Conservation (phyloP, 805 yeast species). For the Ogataea nitratoaversa region DNA sequence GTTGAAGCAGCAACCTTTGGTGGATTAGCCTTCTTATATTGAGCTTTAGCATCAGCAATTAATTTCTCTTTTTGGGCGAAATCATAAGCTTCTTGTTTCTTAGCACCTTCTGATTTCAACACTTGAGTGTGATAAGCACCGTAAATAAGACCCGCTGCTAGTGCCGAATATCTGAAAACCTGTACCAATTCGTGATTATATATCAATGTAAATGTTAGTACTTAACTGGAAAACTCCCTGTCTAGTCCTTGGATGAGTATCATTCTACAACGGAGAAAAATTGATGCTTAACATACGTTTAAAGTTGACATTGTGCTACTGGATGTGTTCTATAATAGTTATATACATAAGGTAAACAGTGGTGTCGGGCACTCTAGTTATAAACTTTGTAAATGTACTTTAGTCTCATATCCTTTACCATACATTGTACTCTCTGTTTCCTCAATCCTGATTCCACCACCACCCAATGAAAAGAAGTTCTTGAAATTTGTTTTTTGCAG, state of each 20-base stretch:
- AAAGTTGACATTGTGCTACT: conserved; percentile 40
- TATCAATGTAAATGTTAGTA: conserved; percentile 3
- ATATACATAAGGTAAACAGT: neutral
- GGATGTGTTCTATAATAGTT: conserved; percentile 1
- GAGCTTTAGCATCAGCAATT: conserved; percentile 84
- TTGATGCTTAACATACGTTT: conserved; percentile 35
- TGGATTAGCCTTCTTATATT: conserved; percentile 64
- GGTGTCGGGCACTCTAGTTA: too few relatives aligned
- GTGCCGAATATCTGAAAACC: conserved; percentile 90
- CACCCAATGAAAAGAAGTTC: neutral
- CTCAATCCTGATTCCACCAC: neutral
- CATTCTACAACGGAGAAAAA: conserved; percentile 3
- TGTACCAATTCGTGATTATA: conserved; percentile 20
- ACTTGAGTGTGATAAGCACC: conserved; percentile 82
- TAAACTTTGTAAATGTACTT: too few relatives aligned
- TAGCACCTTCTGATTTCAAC: conserved; percentile 56
- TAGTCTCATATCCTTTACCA: too few relatives aligned
- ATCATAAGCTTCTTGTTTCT: conserved; percentile 52
- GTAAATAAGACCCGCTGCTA: conserved; percentile 82
- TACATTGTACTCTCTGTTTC: too few relatives aligned
- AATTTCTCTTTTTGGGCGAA: conserved; percentile 66
- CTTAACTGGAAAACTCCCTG: neutral
- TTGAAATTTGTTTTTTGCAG: neutral
- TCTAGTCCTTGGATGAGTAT: neutral
- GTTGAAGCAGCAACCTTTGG: conserved; percentile 38